Percentiles rank a stretch among this genome's conserved stretches.
Evolutionary conservation across 1,284 basidiomycete species (phyloP).

Genomic region (Flammula alnicola): DNA sequence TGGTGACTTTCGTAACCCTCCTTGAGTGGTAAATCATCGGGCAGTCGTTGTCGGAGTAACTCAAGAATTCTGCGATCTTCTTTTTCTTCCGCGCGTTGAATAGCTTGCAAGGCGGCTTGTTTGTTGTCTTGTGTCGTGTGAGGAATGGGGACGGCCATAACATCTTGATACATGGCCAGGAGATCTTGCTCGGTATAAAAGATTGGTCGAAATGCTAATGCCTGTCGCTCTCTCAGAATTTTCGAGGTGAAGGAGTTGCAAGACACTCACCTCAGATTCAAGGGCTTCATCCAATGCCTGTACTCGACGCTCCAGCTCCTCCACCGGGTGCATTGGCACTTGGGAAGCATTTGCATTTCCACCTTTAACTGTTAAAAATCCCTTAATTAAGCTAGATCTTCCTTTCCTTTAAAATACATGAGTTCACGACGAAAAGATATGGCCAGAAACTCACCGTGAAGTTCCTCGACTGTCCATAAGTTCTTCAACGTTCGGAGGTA

Average conservation of each 20-base stretch:
- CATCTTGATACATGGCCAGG: slow-evolving; percentile 53
- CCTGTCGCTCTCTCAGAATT: slow-evolving; percentile 24
- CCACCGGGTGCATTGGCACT: slow-evolving; percentile 11
- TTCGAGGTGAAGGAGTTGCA: not conserved
- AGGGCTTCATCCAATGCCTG: slow-evolving; percentile 42
- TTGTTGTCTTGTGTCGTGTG: slow-evolving; percentile 19
- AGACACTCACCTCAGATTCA: slow-evolving; percentile 39
- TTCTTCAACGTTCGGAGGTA: slow-evolving; percentile 2
- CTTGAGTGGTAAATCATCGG: slow-evolving; percentile 18
- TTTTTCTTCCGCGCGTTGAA: slow-evolving; percentile 28
- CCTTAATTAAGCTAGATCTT: not conserved
- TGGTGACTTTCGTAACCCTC: slow-evolving; percentile 6
- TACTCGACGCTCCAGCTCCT: slow-evolving; percentile 41
- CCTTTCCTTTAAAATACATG: not conserved
- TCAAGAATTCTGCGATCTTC: slow-evolving; percentile 35
- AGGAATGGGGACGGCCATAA: slow-evolving; percentile 45
- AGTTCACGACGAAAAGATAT: not conserved
- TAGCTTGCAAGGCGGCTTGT: slow-evolving; percentile 16
- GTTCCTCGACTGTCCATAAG: slow-evolving; percentile 4
- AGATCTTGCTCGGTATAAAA: slow-evolving; percentile 56
- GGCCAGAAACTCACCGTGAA: slow-evolving; percentile 5
- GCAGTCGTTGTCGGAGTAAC: slow-evolving; percentile 30
- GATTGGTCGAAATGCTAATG: slow-evolving; percentile 35
- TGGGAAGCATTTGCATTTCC: slow-evolving; percentile 1
- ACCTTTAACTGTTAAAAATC: slow-evolving; percentile 11